Conservation (phyloP, 2,329 filamentous ascomycete genomes). For the Fusarium aywerte region DNA sequence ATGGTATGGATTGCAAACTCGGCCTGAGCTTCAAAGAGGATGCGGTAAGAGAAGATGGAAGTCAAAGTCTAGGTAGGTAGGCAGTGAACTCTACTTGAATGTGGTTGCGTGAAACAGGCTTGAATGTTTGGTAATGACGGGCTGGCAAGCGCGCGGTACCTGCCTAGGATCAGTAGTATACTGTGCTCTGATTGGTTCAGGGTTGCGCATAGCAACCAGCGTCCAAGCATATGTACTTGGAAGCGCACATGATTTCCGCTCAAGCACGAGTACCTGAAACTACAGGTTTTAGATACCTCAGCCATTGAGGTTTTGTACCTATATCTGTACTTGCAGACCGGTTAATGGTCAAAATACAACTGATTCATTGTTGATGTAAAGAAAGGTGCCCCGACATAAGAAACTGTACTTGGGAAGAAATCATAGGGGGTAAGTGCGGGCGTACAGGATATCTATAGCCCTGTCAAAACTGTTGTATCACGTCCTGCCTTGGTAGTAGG, state of each 20-base stretch:
- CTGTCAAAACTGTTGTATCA: not conserved
- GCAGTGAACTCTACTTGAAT: constrained; percentile 14
- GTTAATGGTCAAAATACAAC: not conserved
- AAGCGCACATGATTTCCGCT: too few species aligned
- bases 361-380: not conserved
- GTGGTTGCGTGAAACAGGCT: constrained; percentile 31
- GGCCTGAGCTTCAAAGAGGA: constrained; percentile 28
- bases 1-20: constrained; percentile 39
- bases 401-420: not conserved
- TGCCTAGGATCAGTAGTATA: not conserved
- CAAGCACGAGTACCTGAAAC: constrained; percentile 15
- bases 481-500: too few species aligned
- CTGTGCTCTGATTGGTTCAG: constrained; percentile 18
- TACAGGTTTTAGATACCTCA: not conserved
- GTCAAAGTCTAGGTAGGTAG: constrained; percentile 1
- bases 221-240: constrained; percentile 23
- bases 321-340: constrained; percentile 9
- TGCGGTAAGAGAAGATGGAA: constrained; percentile 16
- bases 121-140: constrained; percentile 41
- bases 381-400: not conserved
- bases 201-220: constrained; percentile 44
- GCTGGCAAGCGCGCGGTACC: constrained; percentile 43
- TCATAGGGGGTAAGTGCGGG: not conserved
- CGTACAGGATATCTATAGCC: too few species aligned
- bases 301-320: constrained; percentile 25